These are phyloP conservation scores for Naganishia cerealis DNA, from an alignment of 1,284 basidiomycete species.

Conservation along the genomic window DNA sequence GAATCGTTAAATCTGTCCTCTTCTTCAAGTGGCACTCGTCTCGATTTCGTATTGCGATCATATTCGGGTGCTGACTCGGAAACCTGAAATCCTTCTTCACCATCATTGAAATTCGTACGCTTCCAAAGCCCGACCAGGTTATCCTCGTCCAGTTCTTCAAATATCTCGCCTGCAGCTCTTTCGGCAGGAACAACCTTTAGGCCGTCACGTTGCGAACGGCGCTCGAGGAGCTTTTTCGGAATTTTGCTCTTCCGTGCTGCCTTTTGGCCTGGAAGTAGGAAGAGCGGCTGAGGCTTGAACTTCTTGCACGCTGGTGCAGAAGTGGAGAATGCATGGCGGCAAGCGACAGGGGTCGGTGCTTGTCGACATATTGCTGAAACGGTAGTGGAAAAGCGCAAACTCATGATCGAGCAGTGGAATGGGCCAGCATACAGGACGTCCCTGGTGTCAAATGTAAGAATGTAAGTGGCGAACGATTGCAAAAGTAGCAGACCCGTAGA, in stretches of 20 bases:
- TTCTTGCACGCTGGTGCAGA: constrained; percentile 10
- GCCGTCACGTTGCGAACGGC: constrained; percentile 8
- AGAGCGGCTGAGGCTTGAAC: constrained; percentile 30
- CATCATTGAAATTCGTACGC: background rate
- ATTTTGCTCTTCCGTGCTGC: constrained; percentile 11
- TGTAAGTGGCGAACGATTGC: no score
- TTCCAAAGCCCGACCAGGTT: background rate
- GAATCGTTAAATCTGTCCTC: background rate
- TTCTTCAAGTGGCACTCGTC: background rate
- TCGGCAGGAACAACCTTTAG: background rate
- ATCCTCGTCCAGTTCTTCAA: constrained; percentile 7
- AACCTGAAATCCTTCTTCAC: background rate
- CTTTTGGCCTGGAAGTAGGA: constrained; percentile 23
- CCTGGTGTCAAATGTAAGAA: no score
- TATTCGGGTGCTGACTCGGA: background rate
- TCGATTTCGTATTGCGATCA: background rate
- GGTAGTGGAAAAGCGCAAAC: no score
- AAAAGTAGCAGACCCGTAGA: no score
- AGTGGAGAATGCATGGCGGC: constrained; percentile 11
- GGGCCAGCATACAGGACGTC: no score
- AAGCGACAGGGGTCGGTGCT: no score
- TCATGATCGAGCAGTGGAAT: no score
- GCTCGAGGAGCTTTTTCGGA: constrained; percentile 15
- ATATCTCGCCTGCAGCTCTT: background rate
- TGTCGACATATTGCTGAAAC: no score